These are phyloP conservation scores for Hypoxylon sp. DNA, from an alignment of 2,329 filamentous ascomycete genomes.

Conservation along the genomic window DNA sequence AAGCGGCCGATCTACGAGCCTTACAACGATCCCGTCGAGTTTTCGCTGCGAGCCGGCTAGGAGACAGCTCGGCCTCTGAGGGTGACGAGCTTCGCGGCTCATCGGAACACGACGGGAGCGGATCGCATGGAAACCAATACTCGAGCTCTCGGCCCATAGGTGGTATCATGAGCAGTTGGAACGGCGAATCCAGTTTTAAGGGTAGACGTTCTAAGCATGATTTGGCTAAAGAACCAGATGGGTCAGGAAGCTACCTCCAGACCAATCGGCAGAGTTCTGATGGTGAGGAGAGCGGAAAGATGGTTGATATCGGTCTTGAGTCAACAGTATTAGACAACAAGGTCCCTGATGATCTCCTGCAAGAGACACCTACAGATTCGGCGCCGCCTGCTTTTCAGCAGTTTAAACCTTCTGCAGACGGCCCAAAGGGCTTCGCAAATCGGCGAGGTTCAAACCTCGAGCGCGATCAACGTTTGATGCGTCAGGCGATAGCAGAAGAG, in stretches of 20 bases:
- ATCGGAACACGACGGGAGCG: conserved; percentile 59
- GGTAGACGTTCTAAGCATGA: conserved; percentile 52
- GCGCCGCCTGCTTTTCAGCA: conserved; percentile 70
- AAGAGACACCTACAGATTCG: conserved; percentile 61
- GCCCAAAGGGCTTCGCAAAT: conserved; percentile 50
- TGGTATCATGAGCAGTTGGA: conserved; percentile 72
- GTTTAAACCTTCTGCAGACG: conserved; percentile 56
- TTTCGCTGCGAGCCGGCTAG: conserved; percentile 83
- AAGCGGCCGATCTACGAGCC: conserved; percentile 93
- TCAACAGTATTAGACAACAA: conserved; percentile 68
- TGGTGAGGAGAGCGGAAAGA: conserved; percentile 63
- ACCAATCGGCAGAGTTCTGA: conserved; percentile 46
- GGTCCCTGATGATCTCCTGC: conserved; percentile 67
- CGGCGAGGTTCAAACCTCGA: conserved; percentile 56
- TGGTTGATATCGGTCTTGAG: conserved; percentile 89
- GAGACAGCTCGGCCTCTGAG: conserved; percentile 85
- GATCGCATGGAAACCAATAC: conserved; percentile 53
- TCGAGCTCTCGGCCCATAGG: conserved; percentile 46
- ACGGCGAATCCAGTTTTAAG: conserved; percentile 59
- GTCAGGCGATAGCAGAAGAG: conserved; percentile 51
- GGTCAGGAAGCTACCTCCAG: conserved; percentile 39
- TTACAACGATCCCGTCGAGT: conserved; percentile 89
- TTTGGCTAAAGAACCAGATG: conserved; percentile 51
- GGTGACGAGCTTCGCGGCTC: conserved; percentile 70
- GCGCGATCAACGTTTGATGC: conserved; percentile 57